phyloP scores from a whole-genome alignment of 2,329 filamentous ascomycete species.

The Sporothrix brasiliensis region DNA sequence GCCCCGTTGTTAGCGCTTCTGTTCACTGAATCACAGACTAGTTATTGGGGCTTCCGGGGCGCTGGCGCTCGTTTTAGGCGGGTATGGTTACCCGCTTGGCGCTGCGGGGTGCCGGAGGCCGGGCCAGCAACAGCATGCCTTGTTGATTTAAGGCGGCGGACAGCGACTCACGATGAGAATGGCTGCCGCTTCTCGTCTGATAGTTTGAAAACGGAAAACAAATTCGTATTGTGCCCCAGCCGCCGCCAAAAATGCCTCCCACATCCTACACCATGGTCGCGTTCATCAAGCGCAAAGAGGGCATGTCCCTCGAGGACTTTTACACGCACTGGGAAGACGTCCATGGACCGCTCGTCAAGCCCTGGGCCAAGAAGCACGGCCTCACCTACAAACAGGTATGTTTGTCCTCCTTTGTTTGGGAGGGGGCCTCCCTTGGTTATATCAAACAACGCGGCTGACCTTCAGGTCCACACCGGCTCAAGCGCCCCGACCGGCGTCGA shows the following conservation, averaged over 20 bases:
- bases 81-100: conserved; percentile 26
- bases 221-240: neutral
- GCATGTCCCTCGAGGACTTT: conserved; percentile 41
- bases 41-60: neutral
- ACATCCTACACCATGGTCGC: conserved; percentile 19
- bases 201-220: neutral
- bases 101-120: conserved; percentile 2
- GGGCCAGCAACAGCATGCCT: neutral
- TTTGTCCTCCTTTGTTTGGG: neutral
- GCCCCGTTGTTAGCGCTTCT: neutral
- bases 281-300: conserved; percentile 37
- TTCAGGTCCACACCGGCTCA: conserved; percentile 38
- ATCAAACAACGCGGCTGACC: neutral
- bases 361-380: conserved; percentile 44
- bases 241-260: conserved; percentile 15
- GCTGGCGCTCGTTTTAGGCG: conserved; percentile 2
- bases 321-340: conserved; percentile 44
- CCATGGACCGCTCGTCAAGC: conserved; percentile 42
- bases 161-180: no score
- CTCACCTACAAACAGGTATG: conserved; percentile 43
- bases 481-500: conserved; percentile 33
- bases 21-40: neutral
- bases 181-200: neutral
- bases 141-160: neutral
- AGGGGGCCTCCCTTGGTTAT: neutral